Percentiles rank a stretch among this genome's conserved stretches.
Conservation (phyloP, 1,284 basidiomycete species). For the Cryptococcus sp. region DNA sequence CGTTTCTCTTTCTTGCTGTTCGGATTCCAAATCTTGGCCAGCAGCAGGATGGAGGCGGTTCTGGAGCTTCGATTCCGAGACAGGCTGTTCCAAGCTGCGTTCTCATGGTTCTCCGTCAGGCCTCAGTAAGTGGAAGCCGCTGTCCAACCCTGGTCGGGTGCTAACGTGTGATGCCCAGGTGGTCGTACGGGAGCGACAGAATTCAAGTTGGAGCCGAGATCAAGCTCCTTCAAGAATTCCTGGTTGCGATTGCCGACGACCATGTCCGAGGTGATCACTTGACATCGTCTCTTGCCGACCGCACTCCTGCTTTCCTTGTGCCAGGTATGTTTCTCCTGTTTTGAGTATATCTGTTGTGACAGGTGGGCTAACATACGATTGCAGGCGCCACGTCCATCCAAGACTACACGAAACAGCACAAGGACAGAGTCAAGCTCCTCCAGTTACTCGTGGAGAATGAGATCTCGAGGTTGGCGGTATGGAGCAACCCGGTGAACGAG, state of each 20-base stretch:
- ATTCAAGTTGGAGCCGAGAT: slow-evolving; percentile 86
- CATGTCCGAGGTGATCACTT: slow-evolving; percentile 61
- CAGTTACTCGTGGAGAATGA: slow-evolving; percentile 87
- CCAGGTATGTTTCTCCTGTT: slow-evolving; percentile 23
- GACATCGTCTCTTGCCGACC: slow-evolving; percentile 66
- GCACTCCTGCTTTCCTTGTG: slow-evolving; percentile 51
- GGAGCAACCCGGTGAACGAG: slow-evolving; percentile 85
- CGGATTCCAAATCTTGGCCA: slow-evolving; percentile 87
- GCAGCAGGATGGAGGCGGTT: slow-evolving; percentile 77
- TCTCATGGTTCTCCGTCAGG: slow-evolving; percentile 86
- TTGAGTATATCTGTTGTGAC: background rate
- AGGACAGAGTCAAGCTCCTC: slow-evolving; percentile 67
- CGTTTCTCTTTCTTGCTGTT: slow-evolving; percentile 87
- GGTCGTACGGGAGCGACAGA: slow-evolving; percentile 90
- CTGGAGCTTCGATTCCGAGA: slow-evolving; percentile 77
- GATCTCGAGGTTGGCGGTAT: slow-evolving; percentile 77
- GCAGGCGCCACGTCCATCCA: slow-evolving; percentile 38
- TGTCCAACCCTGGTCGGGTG: background rate
- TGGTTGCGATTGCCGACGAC: slow-evolving; percentile 72
- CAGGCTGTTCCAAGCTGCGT: slow-evolving; percentile 72
- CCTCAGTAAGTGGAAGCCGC: slow-evolving; percentile 64
- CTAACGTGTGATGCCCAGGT: slow-evolving; percentile 54
- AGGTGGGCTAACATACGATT: background rate
- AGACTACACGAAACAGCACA: slow-evolving; percentile 62
- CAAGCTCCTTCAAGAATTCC: slow-evolving; percentile 78